Evolutionary conservation across 192 early-diverging fungal genomes (phyloP).

Genomic region (Podila minutissima): DNA sequence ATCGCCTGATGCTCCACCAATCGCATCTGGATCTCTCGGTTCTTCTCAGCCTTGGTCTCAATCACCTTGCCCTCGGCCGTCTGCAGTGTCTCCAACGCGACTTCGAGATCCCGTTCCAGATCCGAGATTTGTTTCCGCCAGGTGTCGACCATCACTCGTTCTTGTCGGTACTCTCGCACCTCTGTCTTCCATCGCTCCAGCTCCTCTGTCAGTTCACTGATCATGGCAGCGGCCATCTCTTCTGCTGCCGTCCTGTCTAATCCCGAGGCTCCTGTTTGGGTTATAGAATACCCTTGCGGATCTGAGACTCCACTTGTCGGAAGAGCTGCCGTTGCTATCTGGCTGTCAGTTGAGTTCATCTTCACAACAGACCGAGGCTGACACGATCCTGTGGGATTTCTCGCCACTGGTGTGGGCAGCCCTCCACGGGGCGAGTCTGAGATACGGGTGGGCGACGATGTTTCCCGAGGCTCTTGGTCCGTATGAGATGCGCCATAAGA

Average conservation of each 20-base stretch:
- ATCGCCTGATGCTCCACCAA: not conserved
- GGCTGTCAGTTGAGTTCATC: not conserved
- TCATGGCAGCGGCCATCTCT: not conserved
- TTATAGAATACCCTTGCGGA: too few species aligned
- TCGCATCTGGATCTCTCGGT: not conserved
- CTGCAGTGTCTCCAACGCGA: constrained; percentile 31
- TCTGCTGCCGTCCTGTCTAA: not conserved
- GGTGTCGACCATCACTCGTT: constrained; percentile 7
- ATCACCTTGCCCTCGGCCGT: constrained; percentile 23
- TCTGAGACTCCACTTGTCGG: not conserved
- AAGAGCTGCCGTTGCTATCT: constrained; percentile 2
- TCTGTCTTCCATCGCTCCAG: constrained; percentile 39
- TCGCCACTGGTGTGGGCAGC: constrained; percentile 6
- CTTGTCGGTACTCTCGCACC: constrained; percentile 2
- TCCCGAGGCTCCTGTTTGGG: too few species aligned
- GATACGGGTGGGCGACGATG: constrained; percentile 2
- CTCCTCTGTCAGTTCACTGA: constrained; percentile 27
- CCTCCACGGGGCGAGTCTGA: constrained; percentile 11
- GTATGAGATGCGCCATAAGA: not conserved
- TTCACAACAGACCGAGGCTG: constrained; percentile 2
- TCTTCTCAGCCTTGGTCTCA: constrained; percentile 7
- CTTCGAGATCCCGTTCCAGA: constrained; percentile 41
- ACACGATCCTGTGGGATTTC: constrained; percentile 1
- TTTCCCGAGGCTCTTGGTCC: not conserved
- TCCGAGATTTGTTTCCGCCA: constrained; percentile 35